These are phyloP conservation scores for Yarrowia galli DNA, from an alignment of 1,139 yeast species.

Conservation along the genomic window DNA sequence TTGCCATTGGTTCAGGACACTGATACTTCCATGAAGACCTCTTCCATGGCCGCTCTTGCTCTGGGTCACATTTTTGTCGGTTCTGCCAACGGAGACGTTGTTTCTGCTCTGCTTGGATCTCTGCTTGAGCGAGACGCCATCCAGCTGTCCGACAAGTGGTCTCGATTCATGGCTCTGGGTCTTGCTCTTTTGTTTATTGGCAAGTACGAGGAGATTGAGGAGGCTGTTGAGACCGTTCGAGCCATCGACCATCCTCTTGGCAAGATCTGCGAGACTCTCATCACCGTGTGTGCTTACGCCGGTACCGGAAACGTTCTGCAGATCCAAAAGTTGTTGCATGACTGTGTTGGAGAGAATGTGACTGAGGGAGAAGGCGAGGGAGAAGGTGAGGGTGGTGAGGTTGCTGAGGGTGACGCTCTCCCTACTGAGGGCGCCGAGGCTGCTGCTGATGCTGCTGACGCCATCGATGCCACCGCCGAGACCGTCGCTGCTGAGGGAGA, in stretches of 20 bases:
- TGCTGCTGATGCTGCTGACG: conserved; percentile 40
- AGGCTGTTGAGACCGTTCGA: conserved; percentile 89
- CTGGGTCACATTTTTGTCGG: conserved; percentile 96
- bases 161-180: conserved; percentile 89
- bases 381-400: conserved; percentile 57
- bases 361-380: conserved; percentile 57
- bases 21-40: conserved; percentile 74
- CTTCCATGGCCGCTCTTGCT: conserved; percentile 88
- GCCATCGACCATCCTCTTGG: conserved; percentile 97
- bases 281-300: conserved; percentile 92
- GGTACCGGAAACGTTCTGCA: conserved; percentile 98
- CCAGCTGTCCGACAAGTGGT: conserved; percentile 85
- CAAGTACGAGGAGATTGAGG: conserved; percentile 93
- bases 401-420: conserved; percentile 43
- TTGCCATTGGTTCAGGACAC: conserved; percentile 89
- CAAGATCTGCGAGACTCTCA: conserved; percentile 85
- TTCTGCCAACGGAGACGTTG: conserved; percentile 92
- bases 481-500: conserved; percentile 44
- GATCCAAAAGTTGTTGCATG: conserved; percentile 88
- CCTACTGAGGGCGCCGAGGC: conserved; percentile 46
- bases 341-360: conserved; percentile 68
- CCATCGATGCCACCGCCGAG: not conserved
- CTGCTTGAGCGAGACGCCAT: conserved; percentile 81
- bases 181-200: conserved; percentile 93
- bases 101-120: conserved; percentile 88